A percentile compares a stretch with the other conserved stretches of the same genome.
Conservation (phyloP, 2,329 filamentous ascomycete species). For the Coniochaeta hoffmannii region DNA sequence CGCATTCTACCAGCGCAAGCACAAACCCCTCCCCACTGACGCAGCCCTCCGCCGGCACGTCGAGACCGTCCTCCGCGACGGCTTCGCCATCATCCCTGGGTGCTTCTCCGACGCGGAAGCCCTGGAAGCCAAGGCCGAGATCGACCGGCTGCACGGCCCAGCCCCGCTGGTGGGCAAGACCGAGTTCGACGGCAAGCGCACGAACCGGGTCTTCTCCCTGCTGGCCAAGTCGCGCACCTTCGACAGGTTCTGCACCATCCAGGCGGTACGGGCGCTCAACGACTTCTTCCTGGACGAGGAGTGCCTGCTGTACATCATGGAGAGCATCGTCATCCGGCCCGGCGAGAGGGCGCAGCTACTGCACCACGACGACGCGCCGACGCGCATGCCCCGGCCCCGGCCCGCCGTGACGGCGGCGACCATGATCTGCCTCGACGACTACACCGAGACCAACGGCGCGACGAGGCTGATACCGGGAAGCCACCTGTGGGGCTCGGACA, state of each 20-base stretch:
- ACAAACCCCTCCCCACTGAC: constrained; percentile 1
- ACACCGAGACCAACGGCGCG: constrained; percentile 24
- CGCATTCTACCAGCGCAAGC: not conserved
- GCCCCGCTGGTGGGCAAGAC: constrained; percentile 13
- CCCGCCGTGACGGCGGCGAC: constrained; percentile 25
- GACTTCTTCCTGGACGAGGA: constrained; percentile 30
- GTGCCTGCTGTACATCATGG: constrained; percentile 25
- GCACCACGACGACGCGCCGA: constrained; percentile 25
- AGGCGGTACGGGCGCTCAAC: constrained; percentile 28
- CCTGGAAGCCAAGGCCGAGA: constrained; percentile 20
- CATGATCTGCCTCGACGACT: constrained; percentile 19
- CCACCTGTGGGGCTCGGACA: constrained; percentile 24
- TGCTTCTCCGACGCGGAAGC: constrained; percentile 14
- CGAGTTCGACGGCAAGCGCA: constrained; percentile 27
- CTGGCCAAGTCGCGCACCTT: constrained; percentile 29
- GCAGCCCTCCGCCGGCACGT: not conserved
- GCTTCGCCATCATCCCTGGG: constrained; percentile 25
- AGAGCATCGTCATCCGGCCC: constrained; percentile 30
- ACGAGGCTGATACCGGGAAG: constrained; percentile 26
- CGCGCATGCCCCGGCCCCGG: constrained; percentile 23
- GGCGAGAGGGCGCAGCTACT: constrained; percentile 28
- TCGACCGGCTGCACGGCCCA: constrained; percentile 23
- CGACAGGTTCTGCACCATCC: constrained; percentile 26
- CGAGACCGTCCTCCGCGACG: constrained; percentile 13
- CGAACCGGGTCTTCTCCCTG: constrained; percentile 29